Percentiles rank a stretch among this genome's conserved stretches.
Evolutionary conservation across 2,329 filamentous ascomycete species (phyloP).

Genomic region (Boeremia lycopersici): DNA sequence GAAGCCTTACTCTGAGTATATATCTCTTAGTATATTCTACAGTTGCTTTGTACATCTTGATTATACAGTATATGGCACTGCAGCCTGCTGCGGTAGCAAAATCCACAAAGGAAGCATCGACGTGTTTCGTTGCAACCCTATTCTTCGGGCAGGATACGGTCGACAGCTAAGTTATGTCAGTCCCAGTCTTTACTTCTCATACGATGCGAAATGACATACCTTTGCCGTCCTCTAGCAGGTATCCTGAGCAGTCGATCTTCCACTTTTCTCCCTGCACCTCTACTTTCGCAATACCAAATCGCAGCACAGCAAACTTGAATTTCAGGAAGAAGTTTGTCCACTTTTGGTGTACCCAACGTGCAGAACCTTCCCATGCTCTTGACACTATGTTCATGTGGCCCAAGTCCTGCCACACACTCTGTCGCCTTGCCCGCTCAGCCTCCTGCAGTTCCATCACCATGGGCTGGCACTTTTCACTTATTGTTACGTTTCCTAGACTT

Average conservation of each 20-base stretch:
- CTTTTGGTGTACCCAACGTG: slow-evolving; percentile 43
- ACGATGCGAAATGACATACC: slow-evolving; percentile 27
- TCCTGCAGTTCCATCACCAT: slow-evolving; percentile 39
- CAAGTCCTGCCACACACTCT: slow-evolving; percentile 36
- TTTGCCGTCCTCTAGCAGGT: slow-evolving; percentile 41
- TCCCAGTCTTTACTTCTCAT: background rate
- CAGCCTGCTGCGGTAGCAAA: slow-evolving; percentile 11
- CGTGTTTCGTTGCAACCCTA: slow-evolving; percentile 1
- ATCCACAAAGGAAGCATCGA: background rate
- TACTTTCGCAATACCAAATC: slow-evolving; percentile 40
- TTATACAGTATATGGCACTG: background rate
- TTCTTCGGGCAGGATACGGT: slow-evolving; percentile 40
- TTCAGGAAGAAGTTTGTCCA: slow-evolving; percentile 45
- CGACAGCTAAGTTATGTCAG: slow-evolving; percentile 35
- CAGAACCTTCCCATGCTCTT: slow-evolving; percentile 35
- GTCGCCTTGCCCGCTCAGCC: slow-evolving; percentile 35
- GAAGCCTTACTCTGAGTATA: background rate
- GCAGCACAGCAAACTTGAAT: slow-evolving; percentile 44
- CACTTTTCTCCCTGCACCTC: slow-evolving; percentile 41
- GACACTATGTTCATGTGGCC: slow-evolving; percentile 29
- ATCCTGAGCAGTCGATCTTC: slow-evolving; percentile 46
- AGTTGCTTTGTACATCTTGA: background rate
- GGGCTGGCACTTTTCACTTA: slow-evolving; percentile 42
- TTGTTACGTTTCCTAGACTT: slow-evolving; percentile 35
- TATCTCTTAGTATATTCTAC: slow-evolving; percentile 3